Evolutionary conservation across 1,139 yeast genomes (phyloP), one percentile per base, ranked within the genome.

Genomic region (Candida sp.): DNA sequence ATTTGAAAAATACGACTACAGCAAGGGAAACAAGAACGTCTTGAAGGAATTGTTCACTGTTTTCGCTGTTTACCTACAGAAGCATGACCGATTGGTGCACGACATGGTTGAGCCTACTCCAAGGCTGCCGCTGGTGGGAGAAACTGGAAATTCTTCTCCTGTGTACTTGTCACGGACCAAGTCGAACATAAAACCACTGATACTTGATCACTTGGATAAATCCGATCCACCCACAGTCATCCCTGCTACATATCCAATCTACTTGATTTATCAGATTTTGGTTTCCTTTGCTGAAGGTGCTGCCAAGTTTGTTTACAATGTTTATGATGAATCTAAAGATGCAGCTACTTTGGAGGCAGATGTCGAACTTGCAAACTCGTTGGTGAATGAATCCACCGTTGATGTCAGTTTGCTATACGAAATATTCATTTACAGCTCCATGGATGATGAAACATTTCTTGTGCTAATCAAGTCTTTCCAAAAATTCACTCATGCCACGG

Each of bases 161-260:
- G 26, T 26, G 12, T 62, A 60, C 37, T 54, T 73, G 43, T 68
- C 76, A 1, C 66, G 62, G 47, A 53, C 63, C 8, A 53, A 54
- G 27, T 71, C 79, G 0, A 54, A 61, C 1, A 70, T 83, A 49
- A 83, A 85, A 56, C 73, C 85, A 0, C 75, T 86, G 5, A 79
- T 85, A 51, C 73, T 92, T 43, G 97, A 92, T 53, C 81, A 86
- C 52, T 73, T 93, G 32, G 98, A 93, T 60, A 92, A 91, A 60
- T 60, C 73, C 0, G 96, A 88, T 34, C 86, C 96, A 0, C 81
- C 81, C 3, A 85, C 90, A 0, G 62, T 69, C 1, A 74, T 85
- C 3, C 90, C 96, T 1, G 73, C 73, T 2, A 80, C 88, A 0
- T 92, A 93, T 62, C 68, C 85, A 2, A 69, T 84, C 34, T 86